phyloP scores from a whole-genome alignment of 2,329 filamentous ascomycete genomes.

The Bipolaris gigantea region DNA sequence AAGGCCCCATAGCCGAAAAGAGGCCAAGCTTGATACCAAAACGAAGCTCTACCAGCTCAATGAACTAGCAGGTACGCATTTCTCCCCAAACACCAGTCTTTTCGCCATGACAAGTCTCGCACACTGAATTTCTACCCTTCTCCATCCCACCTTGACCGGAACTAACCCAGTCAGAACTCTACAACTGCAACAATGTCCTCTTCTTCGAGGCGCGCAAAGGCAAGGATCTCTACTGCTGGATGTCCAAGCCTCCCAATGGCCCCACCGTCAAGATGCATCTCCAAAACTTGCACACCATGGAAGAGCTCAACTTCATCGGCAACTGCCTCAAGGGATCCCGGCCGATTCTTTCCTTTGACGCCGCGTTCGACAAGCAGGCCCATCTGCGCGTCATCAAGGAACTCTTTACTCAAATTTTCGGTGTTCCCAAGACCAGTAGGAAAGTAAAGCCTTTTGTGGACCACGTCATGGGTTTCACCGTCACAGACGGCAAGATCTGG shows the following conservation, averaged over 20 bases:
- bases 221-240: conserved; percentile 92
- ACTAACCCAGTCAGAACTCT: conserved; percentile 58
- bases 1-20: conserved; percentile 82
- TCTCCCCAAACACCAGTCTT: not conserved
- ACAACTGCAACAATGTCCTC: conserved; percentile 92
- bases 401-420: conserved; percentile 85
- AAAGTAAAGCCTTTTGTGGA: conserved; percentile 97
- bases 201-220: conserved; percentile 96
- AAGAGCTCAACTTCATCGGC: conserved; percentile 92
- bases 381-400: conserved; percentile 85
- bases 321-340: conserved; percentile 94
- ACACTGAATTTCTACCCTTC: not conserved
- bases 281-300: conserved; percentile 92
- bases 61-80: conserved; percentile 42
- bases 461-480: conserved; percentile 88
- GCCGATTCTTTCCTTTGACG: conserved; percentile 89
- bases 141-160: not conserved
- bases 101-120: not conserved
- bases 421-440: conserved; percentile 82
- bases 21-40: conserved; percentile 96
- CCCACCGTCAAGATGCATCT: conserved; percentile 75
- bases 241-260: conserved; percentile 86
- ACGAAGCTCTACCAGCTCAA: conserved; percentile 66
- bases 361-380: conserved; percentile 77
- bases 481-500: conserved; percentile 94